Conservation (phyloP, 2,329 filamentous ascomycete genomes). For the Hypoxylon sp. region DNA sequence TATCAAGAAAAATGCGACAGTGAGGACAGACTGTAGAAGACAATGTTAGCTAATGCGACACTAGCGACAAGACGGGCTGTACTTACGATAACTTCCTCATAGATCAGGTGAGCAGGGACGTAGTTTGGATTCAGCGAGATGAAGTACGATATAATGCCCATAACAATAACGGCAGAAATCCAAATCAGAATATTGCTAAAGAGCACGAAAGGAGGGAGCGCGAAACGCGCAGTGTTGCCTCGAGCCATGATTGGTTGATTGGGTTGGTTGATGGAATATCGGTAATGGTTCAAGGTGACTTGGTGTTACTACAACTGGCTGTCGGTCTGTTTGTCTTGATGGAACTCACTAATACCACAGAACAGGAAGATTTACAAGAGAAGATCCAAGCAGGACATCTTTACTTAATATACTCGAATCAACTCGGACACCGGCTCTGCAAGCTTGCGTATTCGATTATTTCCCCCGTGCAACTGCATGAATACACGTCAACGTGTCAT, state of each 20-base stretch:
- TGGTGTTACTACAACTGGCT: neutral
- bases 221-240: slow-evolving; percentile 13
- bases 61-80: too few species aligned
- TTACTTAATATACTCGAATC: slow-evolving; percentile 11
- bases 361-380: slow-evolving; percentile 9
- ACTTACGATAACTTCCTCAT: slow-evolving; percentile 47
- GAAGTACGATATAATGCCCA: slow-evolving; percentile 47
- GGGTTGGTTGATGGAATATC: too few species aligned
- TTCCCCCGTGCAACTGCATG: neutral
- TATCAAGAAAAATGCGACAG: slow-evolving; percentile 45
- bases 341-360: too few species aligned
- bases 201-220: slow-evolving; percentile 42
- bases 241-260: slow-evolving; percentile 32
- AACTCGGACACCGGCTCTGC: slow-evolving; percentile 14
- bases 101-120: slow-evolving; percentile 42
- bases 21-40: slow-evolving; percentile 45
- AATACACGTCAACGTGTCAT: slow-evolving; percentile 34
- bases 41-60: slow-evolving; percentile 15
- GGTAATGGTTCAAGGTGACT: too few species aligned
- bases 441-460: slow-evolving; percentile 14
- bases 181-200: slow-evolving; percentile 44
- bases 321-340: neutral
- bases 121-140: slow-evolving; percentile 33
- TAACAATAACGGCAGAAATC: slow-evolving; percentile 48
- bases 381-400: neutral